phyloP scores from a whole-genome alignment of 2,329 filamentous ascomycete genomes.

The Periconia digitata region DNA sequence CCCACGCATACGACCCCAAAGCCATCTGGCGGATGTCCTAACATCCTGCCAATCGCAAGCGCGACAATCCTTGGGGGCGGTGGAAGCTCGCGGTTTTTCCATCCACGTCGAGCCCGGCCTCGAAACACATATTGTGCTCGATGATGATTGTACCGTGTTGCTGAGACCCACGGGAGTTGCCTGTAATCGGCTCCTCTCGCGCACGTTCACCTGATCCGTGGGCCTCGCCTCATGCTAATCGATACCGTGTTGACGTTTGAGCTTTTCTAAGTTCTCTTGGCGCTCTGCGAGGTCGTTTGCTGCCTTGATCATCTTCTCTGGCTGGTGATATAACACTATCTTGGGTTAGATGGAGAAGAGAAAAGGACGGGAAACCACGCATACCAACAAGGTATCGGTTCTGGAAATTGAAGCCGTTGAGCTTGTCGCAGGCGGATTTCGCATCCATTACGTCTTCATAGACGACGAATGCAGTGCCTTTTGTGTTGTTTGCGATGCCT shows the following conservation, averaged over 20 bases:
- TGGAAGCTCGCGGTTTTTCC: constrained; percentile 22
- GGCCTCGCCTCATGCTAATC: constrained; percentile 66
- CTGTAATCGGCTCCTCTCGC: constrained; percentile 31
- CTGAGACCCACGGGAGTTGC: constrained; percentile 40
- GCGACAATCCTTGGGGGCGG: constrained; percentile 26
- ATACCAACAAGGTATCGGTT: constrained; percentile 96
- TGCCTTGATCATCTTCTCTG: constrained; percentile 78
- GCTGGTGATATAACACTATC: constrained; percentile 73
- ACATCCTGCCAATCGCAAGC: constrained; percentile 35
- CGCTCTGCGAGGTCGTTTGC: constrained; percentile 92
- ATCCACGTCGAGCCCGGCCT: constrained; percentile 26
- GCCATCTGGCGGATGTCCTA: constrained; percentile 32
- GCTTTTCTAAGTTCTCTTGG: constrained; percentile 95
- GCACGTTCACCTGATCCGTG: constrained; percentile 50
- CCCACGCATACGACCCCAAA: constrained; percentile 36
- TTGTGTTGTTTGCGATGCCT: constrained; percentile 95
- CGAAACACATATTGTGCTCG: constrained; percentile 25
- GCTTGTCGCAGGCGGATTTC: constrained; percentile 97
- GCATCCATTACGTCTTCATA: constrained; percentile 99
- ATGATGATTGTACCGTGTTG: constrained; percentile 30
- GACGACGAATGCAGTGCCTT: constrained; percentile 98
- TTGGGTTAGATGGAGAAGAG: constrained; percentile 6
- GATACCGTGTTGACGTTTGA: constrained; percentile 97
- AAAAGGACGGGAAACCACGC: constrained; percentile 32
- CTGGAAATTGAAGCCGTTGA: constrained; percentile 99